Evolutionary conservation across 2,329 filamentous ascomycete species (phyloP).

Genomic region (Rhynchosporium agropyri): DNA sequence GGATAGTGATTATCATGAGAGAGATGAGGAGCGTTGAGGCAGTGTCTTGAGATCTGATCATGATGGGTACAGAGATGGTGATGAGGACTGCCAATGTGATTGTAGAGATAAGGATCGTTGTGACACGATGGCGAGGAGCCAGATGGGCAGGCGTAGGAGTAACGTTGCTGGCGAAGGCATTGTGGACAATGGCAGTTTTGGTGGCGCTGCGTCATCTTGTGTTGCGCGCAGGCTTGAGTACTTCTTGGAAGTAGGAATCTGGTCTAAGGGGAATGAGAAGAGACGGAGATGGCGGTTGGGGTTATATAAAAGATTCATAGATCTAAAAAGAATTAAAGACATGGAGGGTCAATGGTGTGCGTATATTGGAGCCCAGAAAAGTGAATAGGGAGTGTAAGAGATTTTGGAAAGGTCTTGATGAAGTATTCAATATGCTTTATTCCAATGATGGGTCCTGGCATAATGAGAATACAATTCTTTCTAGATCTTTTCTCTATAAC

Average conservation of each 20-base stretch:
- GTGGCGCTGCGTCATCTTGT: not conserved
- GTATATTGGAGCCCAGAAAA: too few species aligned
- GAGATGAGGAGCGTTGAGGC: not conserved
- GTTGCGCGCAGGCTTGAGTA: not conserved
- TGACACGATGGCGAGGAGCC: slow-evolving; percentile 1
- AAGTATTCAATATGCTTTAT: too few species aligned
- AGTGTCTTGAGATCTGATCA: not conserved
- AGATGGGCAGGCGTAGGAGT: not conserved
- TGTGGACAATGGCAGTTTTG: not conserved
- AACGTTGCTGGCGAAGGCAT: not conserved
- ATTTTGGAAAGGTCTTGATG: too few species aligned
- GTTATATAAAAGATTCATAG: too few species aligned
- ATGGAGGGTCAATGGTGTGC: too few species aligned
- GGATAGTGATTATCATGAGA: not conserved
- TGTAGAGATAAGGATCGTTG: not conserved
- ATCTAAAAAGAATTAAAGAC: too few species aligned
- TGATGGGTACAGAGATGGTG: not conserved
- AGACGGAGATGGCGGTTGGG: too few species aligned
- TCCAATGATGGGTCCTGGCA: too few species aligned
- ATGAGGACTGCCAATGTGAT: not conserved
- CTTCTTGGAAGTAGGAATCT: not conserved
- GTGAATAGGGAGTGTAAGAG: too few species aligned
- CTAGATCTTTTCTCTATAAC: too few species aligned
- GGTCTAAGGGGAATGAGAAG: not conserved
- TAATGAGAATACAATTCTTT: too few species aligned